Conservation (phyloP, 1,284 basidiomycete species). For the Fomitiporia mediterranea region DNA sequence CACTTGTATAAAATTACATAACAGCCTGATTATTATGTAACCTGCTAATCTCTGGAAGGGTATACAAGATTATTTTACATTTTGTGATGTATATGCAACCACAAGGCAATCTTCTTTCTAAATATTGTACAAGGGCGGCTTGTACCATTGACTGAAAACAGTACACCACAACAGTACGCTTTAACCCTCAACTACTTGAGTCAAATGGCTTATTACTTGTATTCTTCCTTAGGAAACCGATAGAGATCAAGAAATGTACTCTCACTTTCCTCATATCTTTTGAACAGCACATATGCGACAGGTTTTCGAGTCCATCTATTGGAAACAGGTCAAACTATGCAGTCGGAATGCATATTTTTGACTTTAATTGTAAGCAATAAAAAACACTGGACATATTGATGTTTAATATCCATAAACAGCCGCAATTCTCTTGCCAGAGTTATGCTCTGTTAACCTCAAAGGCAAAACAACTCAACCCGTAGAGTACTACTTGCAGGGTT, state of each 20-base stretch:
- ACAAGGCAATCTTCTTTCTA: too few relatives aligned
- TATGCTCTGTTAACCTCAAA: slow-evolving; percentile 5
- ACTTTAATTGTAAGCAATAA: slow-evolving; percentile 7
- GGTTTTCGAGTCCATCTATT: slow-evolving; percentile 10
- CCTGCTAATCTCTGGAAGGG: too few relatives aligned
- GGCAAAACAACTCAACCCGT: background rate
- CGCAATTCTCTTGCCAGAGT: slow-evolving; percentile 16
- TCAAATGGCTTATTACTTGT: too few relatives aligned
- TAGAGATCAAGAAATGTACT: slow-evolving; percentile 5
- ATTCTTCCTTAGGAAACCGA: too few relatives aligned
- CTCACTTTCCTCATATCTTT: slow-evolving; percentile 22
- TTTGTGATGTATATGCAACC: too few relatives aligned
- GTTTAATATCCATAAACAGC: background rate
- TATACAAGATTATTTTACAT: too few relatives aligned
- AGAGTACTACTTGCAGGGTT: slow-evolving; percentile 17
- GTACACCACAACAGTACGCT: too few relatives aligned
- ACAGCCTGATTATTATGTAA: too few relatives aligned
- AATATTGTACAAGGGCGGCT: too few relatives aligned
- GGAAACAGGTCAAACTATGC: slow-evolving; percentile 13
- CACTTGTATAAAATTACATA: too few relatives aligned
- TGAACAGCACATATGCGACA: slow-evolving; percentile 7
- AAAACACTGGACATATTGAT: background rate
- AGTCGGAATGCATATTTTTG: slow-evolving; percentile 8
- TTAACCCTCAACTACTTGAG: too few relatives aligned
- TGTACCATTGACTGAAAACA: too few relatives aligned